Evolutionary conservation across 139 green algal genomes (phyloP).

Genomic region (Desmodesmus armatus): DNA sequence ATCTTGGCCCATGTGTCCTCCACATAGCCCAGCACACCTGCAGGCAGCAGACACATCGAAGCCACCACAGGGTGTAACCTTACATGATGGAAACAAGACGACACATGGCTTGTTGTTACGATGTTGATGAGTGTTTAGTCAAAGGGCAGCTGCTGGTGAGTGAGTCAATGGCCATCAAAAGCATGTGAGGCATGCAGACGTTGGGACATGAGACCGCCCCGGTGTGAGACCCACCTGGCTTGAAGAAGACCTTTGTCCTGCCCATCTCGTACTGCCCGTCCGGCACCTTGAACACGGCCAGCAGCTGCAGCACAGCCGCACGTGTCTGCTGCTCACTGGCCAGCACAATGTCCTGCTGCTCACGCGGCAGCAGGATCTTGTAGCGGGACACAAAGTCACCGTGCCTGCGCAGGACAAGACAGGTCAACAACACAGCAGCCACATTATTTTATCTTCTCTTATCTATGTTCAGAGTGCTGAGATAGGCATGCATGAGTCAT

Average conservation of each 20-base stretch:
- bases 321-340: slow-evolving; percentile 12
- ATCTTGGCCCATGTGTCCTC: slow-evolving; percentile 71
- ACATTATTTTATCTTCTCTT: too few relatives aligned
- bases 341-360: slow-evolving; percentile 45
- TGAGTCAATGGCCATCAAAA: too few relatives aligned
- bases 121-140: too few relatives aligned
- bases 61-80: neutral
- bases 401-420: slow-evolving; percentile 38
- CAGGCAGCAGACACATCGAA: too few relatives aligned
- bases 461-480: too few relatives aligned
- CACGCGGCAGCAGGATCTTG: slow-evolving; percentile 70
- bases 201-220: too few relatives aligned
- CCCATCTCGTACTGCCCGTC: slow-evolving; percentile 72
- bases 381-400: slow-evolving; percentile 90
- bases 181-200: too few relatives aligned
- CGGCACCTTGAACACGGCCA: slow-evolving; percentile 75
- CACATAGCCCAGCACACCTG: slow-evolving; percentile 80
- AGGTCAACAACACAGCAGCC: slow-evolving; percentile 30
- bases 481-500: too few relatives aligned
- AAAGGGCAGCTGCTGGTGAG: too few relatives aligned
- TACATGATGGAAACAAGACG: too few relatives aligned
- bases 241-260: slow-evolving; percentile 89
- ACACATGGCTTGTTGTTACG: too few relatives aligned
- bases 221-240: slow-evolving; percentile 54
- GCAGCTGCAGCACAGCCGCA: slow-evolving; percentile 63